Evolutionary conservation across 2,329 filamentous ascomycete genomes (phyloP).

Genomic region (Colletotrichum sp.): DNA sequence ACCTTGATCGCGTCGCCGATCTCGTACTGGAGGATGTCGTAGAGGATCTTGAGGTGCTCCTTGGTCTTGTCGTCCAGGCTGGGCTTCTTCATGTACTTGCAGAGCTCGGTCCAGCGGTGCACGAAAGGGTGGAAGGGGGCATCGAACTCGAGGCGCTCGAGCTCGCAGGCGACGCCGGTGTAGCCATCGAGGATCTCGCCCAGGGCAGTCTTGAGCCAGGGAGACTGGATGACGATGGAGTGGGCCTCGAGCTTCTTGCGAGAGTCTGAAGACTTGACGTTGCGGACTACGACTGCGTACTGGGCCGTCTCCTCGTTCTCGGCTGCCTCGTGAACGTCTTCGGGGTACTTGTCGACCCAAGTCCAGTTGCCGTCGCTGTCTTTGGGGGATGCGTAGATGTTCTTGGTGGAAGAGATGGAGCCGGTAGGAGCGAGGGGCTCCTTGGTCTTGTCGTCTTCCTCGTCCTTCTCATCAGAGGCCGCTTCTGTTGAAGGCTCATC

Average conservation of each 20-base stretch:
- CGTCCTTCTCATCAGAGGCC: slow-evolving; percentile 14
- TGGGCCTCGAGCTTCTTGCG: slow-evolving; percentile 66
- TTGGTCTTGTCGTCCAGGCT: slow-evolving; percentile 47
- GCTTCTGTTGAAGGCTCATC: slow-evolving; percentile 21
- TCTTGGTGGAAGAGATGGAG: slow-evolving; percentile 43
- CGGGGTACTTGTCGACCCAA: slow-evolving; percentile 62
- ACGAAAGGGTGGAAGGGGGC: slow-evolving; percentile 69
- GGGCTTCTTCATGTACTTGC: slow-evolving; percentile 42
- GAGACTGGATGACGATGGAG: slow-evolving; percentile 69
- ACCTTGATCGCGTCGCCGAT: slow-evolving; percentile 54
- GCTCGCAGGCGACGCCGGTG: slow-evolving; percentile 62
- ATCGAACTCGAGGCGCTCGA: slow-evolving; percentile 66
- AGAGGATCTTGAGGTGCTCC: slow-evolving; percentile 52
- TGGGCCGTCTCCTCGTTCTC: slow-evolving; percentile 67
- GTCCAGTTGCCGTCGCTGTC: slow-evolving; percentile 55
- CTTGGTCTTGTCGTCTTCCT: slow-evolving; percentile 28
- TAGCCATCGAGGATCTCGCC: slow-evolving; percentile 61
- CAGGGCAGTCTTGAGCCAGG: slow-evolving; percentile 62
- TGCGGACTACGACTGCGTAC: slow-evolving; percentile 65
- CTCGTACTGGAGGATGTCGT: slow-evolving; percentile 53
- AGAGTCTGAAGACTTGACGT: slow-evolving; percentile 62
- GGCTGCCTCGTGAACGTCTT: slow-evolving; percentile 58
- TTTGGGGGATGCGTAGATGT: slow-evolving; percentile 45
- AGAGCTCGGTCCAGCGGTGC: slow-evolving; percentile 65
- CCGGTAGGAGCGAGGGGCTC: slow-evolving; percentile 32